Base-by-base conservation (phyloP, 257 asterid genomes). In the Galeopsis tetrahit region DNA sequence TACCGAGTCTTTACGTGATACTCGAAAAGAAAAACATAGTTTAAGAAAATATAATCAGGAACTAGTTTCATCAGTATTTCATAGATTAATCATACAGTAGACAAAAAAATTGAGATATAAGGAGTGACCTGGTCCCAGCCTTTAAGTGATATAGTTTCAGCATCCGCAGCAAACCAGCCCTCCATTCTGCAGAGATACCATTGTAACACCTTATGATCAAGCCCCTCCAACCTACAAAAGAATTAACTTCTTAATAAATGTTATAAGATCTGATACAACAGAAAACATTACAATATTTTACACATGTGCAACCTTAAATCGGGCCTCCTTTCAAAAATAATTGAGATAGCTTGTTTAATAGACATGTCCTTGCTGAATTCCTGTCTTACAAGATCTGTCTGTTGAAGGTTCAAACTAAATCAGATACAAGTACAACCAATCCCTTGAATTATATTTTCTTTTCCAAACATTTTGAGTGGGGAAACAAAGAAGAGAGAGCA, bases 101-200 rank as follows among this genome's bases (percentile, higher is more conserved):
- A 43, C 36, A 10, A 77, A 6, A 59, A 14, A 2, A 8, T 21
- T 69, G 15, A 74, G 70, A 65, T 72, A 31, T 39, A 36, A 79
- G 13, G 15, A 56, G 32, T 53, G 84, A 92, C 98, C 96, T 90
- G 86, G 80, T 95, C 99, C 98, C 98, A 95, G 83, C 91, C 69
- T 85, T 89, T 85, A 62, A 90, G 89, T 56, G 99, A 92, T 68
- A 95, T 95, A 63, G 98, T 88, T 49, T 95, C 99, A 8, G 96
- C 92, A 86, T 95, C 99, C 11, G 98, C 96, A 70, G 98, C 97
- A 87, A 94, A 94, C 96, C 95, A 94, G 63, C 97, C 96, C 69
- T 93, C 98, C 97, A 93, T 87, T 87, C 97, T 84, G 86, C 97
- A 93, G 51, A 93, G 93, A 80, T 91, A 93, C 98, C 97, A 93